Evolutionary conservation across 2,329 filamentous ascomycete species (phyloP).

Genomic region (Gyromitra esculenta): DNA sequence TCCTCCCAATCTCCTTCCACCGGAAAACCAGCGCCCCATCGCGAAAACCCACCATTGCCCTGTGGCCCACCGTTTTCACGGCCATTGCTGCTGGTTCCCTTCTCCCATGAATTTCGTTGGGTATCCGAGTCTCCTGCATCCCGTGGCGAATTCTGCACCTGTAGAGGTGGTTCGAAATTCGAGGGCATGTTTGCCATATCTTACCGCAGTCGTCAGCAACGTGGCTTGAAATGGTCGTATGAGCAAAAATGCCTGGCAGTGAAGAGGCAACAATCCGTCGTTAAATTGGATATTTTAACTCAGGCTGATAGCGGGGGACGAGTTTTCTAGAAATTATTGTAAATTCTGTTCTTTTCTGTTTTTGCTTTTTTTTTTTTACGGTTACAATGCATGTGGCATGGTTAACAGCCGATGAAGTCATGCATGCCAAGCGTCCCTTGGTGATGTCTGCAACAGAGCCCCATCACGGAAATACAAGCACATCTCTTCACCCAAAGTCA

Average conservation of each 20-base stretch:
- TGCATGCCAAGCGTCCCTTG: constrained; percentile 32
- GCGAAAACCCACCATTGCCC: constrained; percentile 18
- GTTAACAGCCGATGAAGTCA: constrained; percentile 39
- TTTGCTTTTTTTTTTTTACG: constrained; percentile 9
- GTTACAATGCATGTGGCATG: background rate
- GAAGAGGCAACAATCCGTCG: background rate
- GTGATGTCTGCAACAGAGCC: constrained; percentile 18
- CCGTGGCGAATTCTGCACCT: background rate
- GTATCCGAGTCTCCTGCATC: background rate
- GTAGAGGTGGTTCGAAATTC: background rate
- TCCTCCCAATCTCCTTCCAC: constrained; percentile 7
- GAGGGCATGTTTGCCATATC: constrained; percentile 27
- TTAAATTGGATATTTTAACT: background rate
- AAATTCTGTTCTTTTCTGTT: background rate
- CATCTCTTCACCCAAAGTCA: background rate
- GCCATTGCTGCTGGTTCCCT: background rate
- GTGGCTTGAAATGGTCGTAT: background rate
- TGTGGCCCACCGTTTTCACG: background rate
- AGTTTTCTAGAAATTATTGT: constrained; percentile 6
- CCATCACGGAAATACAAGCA: background rate
- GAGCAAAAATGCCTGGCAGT: constrained; percentile 4
- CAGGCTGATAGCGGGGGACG: background rate
- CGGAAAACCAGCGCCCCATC: constrained; percentile 6
- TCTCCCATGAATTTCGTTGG: background rate
- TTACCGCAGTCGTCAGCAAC: constrained; percentile 7